Evolutionary conservation across 1,284 basidiomycete species (phyloP).

Genomic region (Hemileccinum hortonii): DNA sequence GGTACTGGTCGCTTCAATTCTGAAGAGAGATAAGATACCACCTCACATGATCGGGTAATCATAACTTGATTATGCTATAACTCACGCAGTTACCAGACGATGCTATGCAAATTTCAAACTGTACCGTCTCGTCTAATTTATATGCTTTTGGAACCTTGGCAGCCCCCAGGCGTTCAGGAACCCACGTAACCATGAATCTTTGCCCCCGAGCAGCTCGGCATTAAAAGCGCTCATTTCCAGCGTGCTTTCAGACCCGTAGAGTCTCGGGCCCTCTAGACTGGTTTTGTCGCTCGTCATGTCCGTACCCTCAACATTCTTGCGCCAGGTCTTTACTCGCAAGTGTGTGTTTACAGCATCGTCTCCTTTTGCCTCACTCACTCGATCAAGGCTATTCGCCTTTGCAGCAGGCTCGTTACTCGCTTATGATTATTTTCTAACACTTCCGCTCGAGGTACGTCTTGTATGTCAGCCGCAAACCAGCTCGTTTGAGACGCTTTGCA

Average conservation of each 20-base stretch:
- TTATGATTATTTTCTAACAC: conserved; percentile 5
- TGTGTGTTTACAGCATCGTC: neutral
- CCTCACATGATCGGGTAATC: too few species aligned
- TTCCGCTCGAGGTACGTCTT: conserved; percentile 1
- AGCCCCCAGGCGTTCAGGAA: too few species aligned
- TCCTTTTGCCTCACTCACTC: neutral
- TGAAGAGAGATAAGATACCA: too few species aligned
- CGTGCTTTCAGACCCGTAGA: neutral
- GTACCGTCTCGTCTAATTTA: too few species aligned
- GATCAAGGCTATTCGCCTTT: neutral
- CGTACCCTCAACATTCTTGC: neutral
- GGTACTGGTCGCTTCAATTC: too few species aligned
- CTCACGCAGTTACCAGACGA: too few species aligned
- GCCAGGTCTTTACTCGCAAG: neutral
- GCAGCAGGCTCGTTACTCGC: neutral
- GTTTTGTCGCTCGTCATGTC: neutral
- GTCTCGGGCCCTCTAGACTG: neutral
- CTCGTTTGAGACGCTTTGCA: neutral
- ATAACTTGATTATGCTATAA: too few species aligned
- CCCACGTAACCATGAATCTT: too few species aligned
- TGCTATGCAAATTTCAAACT: too few species aligned
- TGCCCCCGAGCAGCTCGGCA: too few species aligned
- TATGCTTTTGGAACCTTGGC: too few species aligned
- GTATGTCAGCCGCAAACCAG: neutral
- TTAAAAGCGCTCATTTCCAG: too few species aligned